A percentile compares a stretch with the other conserved stretches of the same genome.
These are phyloP conservation scores for Phaeosphaeria sp. DNA, from an alignment of 2,329 filamentous ascomycete genomes.

Conservation along the genomic window DNA sequence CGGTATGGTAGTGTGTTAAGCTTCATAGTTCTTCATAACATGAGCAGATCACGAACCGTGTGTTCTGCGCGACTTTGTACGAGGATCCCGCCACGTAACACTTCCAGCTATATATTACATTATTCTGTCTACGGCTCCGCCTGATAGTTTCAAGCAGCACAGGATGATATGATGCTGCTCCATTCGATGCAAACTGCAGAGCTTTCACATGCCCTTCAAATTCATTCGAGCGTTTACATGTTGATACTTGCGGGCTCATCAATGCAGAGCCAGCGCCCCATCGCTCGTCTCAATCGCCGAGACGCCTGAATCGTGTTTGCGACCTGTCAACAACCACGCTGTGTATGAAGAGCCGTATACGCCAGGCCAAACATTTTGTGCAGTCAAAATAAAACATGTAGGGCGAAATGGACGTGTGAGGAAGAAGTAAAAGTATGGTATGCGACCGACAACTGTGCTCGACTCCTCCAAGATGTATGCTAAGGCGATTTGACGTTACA, in stretches of 20 bases:
- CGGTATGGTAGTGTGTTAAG: too few species aligned
- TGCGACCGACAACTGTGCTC: neutral
- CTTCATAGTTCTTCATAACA: too few species aligned
- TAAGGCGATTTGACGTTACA: constrained; percentile 31
- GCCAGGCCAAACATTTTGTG: neutral
- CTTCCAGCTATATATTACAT: neutral
- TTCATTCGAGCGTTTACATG: neutral
- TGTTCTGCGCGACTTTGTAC: too few species aligned
- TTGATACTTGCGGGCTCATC: neutral
- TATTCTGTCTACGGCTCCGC: neutral
- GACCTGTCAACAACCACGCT: neutral
- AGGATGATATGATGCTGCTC: neutral
- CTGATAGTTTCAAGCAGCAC: neutral
- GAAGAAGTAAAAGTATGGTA: neutral
- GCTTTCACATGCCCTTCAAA: neutral
- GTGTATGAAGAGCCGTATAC: neutral
- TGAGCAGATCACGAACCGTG: too few species aligned
- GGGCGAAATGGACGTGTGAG: neutral
- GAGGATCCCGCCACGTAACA: too few species aligned
- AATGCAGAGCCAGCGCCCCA: neutral
- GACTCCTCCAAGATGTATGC: neutral
- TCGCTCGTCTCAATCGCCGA: neutral
- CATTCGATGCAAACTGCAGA: neutral
- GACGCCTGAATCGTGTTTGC: neutral
- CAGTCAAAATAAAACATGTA: neutral